Conservation (phyloP, 352 stramenopile species). For the Aphanomyces invadans region DNA sequence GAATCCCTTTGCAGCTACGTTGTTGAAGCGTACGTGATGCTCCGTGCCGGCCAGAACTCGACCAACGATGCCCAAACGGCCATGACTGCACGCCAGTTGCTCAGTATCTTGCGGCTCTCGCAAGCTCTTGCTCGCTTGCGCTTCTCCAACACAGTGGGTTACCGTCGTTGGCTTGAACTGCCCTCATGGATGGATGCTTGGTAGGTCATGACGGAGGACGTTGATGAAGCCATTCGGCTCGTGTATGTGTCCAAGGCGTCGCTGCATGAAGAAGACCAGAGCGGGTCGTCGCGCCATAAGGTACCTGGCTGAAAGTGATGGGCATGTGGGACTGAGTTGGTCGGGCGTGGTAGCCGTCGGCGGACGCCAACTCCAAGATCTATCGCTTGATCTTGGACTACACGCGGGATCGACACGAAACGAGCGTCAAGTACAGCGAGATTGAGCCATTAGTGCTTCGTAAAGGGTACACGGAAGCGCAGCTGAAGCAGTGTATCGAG, state of each 20-base stretch:
- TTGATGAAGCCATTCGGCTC: slow-evolving; percentile 95
- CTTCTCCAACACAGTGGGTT: slow-evolving; percentile 74
- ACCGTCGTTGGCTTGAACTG: background rate
- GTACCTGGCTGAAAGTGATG: too few relatives aligned
- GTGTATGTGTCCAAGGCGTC: slow-evolving; percentile 97
- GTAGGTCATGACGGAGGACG: slow-evolving; percentile 94
- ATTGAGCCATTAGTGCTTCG: slow-evolving; percentile 92
- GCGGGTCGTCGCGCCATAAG: slow-evolving; percentile 27
- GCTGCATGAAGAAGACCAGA: slow-evolving; percentile 73
- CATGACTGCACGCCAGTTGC: slow-evolving; percentile 97
- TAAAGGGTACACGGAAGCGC: slow-evolving; percentile 94
- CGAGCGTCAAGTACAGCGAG: slow-evolving; percentile 76
- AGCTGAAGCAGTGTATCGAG: slow-evolving; percentile 91
- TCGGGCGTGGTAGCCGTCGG: slow-evolving; percentile 39
- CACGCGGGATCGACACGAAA: slow-evolving; percentile 56
- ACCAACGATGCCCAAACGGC: slow-evolving; percentile 90
- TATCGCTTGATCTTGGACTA: slow-evolving; percentile 95
- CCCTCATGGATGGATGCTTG: slow-evolving; percentile 10
- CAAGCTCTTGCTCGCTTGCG: slow-evolving; percentile 94
- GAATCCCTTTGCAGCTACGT: slow-evolving; percentile 95
- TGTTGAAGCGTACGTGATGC: slow-evolving; percentile 97
- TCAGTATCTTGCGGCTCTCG: slow-evolving; percentile 97
- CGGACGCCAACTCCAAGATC: slow-evolving; percentile 92
- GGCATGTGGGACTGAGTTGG: too few relatives aligned
- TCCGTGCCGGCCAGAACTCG: slow-evolving; percentile 88